phyloP scores from a whole-genome alignment of 495 filamentous ascomycete species.

The Rhypophila decipiens region DNA sequence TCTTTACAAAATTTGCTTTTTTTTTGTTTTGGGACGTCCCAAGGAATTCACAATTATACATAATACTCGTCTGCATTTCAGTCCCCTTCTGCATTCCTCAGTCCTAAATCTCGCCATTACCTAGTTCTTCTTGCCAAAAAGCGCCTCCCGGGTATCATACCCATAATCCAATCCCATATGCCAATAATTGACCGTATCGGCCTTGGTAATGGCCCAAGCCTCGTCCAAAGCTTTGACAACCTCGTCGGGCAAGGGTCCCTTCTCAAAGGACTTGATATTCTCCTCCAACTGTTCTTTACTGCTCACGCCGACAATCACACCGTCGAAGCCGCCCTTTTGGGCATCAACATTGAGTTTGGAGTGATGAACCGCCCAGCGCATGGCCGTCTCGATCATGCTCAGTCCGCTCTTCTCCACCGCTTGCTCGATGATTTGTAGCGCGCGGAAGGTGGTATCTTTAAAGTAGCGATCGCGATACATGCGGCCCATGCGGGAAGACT shows the following conservation, averaged over 20 bases:
- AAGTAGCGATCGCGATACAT: conserved; percentile 79
- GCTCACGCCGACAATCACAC: conserved; percentile 74
- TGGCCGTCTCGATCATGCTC: conserved; percentile 73
- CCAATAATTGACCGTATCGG: conserved; percentile 67
- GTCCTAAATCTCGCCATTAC: too few species aligned
- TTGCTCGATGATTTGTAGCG: conserved; percentile 65
- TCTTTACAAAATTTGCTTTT: too few species aligned
- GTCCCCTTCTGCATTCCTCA: too few species aligned
- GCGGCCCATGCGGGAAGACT: conserved; percentile 41
- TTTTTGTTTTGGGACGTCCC: too few species aligned
- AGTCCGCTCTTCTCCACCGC: conserved; percentile 68
- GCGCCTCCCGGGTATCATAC: conserved; percentile 62
- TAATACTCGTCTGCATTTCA: too few species aligned
- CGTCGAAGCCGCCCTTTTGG: conserved; percentile 71
- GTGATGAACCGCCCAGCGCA: conserved; percentile 77
- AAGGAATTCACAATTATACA: too few species aligned
- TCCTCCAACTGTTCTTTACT: conserved; percentile 65
- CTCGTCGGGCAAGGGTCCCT: conserved; percentile 81
- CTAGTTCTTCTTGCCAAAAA: conserved; percentile 49
- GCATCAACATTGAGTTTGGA: conserved; percentile 70
- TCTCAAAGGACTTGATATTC: conserved; percentile 74
- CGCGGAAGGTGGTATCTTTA: conserved; percentile 69
- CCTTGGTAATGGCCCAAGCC: conserved; percentile 63
- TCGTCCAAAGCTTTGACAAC: conserved; percentile 74
- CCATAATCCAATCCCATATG: conserved; percentile 68